Evolutionary conservation across 176 grass and related monocot genomes (phyloP).

Genomic region (Carex parvula): DNA sequence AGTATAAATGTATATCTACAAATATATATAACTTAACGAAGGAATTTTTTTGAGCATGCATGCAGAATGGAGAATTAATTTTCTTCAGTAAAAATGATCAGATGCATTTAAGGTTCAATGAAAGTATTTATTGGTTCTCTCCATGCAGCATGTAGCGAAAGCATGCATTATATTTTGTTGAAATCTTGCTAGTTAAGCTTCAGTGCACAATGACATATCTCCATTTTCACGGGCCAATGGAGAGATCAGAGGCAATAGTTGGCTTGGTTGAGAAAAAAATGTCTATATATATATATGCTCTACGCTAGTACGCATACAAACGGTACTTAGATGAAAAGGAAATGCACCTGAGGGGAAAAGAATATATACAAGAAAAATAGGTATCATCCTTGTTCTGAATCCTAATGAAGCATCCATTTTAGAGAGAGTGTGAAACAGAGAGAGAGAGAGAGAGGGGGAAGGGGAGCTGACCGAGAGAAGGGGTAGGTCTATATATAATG

Average conservation of each 20-base stretch:
- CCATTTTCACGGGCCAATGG: neutral
- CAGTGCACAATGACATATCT: neutral
- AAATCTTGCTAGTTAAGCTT: conserved; percentile 17
- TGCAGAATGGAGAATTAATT: neutral
- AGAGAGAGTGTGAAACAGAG: conserved; percentile 17
- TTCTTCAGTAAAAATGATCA: neutral
- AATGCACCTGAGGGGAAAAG: conserved; percentile 53
- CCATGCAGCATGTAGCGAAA: neutral
- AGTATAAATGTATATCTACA: neutral
- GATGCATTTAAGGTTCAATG: neutral
- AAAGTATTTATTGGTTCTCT: neutral
- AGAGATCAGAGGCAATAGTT: neutral
- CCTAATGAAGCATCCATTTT: conserved; percentile 28
- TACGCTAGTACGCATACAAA: neutral
- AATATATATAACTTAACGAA: too few relatives aligned
- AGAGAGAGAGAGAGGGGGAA: conserved; percentile 11
- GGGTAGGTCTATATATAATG: conserved; percentile 27
- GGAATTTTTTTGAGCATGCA: neutral
- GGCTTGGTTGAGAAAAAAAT: neutral
- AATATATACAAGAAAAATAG: conserved; percentile 41
- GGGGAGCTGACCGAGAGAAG: conserved; percentile 30
- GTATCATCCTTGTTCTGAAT: conserved; percentile 19
- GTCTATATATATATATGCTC: neutral
- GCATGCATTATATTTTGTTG: neutral
- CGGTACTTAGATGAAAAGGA: neutral